Percentiles rank a stretch among this genome's conserved stretches.
Evolutionary conservation across 2,329 filamentous ascomycete species (phyloP).

Genomic region (Colletotrichum echinochloae): DNA sequence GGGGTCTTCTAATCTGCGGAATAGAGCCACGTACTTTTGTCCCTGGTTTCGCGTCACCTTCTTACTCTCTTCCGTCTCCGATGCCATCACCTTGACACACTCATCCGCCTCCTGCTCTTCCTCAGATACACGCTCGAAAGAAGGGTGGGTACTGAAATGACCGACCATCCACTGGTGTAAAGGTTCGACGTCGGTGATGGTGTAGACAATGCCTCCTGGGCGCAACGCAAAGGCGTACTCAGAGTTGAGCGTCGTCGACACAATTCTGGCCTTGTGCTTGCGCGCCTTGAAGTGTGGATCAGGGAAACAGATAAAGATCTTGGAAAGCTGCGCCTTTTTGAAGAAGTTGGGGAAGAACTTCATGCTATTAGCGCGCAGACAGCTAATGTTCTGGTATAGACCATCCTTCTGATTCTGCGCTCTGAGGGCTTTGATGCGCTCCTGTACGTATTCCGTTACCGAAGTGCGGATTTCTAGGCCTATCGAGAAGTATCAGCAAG

Average conservation of each 20-base stretch:
- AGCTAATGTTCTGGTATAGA: slow-evolving; percentile 87
- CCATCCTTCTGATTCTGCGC: slow-evolving; percentile 66
- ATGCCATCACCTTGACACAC: slow-evolving; percentile 79
- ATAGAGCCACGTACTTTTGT: slow-evolving; percentile 91
- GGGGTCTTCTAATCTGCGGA: slow-evolving; percentile 83
- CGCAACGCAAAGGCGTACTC: slow-evolving; percentile 92
- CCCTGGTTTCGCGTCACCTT: slow-evolving; percentile 94
- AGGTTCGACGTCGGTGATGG: slow-evolving; percentile 97
- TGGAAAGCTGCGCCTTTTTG: slow-evolving; percentile 79
- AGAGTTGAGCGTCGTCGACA: slow-evolving; percentile 86
- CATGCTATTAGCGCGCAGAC: slow-evolving; percentile 95
- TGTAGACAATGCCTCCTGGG: slow-evolving; percentile 90
- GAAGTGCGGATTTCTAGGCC: slow-evolving; percentile 93
- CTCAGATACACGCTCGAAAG: slow-evolving; percentile 80
- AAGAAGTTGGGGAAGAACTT: slow-evolving; percentile 99
- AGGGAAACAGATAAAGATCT: slow-evolving; percentile 98
- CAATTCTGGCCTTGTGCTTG: slow-evolving; percentile 97
- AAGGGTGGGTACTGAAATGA: slow-evolving; percentile 82
- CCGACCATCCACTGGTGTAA: slow-evolving; percentile 93
- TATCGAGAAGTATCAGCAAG: slow-evolving; percentile 48
- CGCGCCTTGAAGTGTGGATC: slow-evolving; percentile 98
- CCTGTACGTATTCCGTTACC: slow-evolving; percentile 90
- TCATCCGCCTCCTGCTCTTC: slow-evolving; percentile 76
- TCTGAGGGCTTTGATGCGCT: slow-evolving; percentile 86
- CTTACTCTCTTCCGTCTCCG: slow-evolving; percentile 95